These are phyloP conservation scores for Salvia splendens DNA, from an alignment of 257 asterid genomes.

Conservation along the genomic window DNA sequence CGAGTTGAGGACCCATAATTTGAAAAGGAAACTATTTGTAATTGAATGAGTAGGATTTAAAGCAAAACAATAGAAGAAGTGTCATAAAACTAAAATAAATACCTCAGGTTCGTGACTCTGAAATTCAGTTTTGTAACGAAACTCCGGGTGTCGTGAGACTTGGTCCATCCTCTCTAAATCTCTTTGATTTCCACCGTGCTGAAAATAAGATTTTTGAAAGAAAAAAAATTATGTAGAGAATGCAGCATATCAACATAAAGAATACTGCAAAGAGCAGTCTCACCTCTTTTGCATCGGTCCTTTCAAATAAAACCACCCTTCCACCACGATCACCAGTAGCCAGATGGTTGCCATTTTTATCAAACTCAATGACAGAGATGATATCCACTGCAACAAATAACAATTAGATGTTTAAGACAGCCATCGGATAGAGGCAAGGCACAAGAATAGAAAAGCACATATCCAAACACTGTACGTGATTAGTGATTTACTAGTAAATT, in stretches of 20 bases:
- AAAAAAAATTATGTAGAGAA: constrained; percentile 22
- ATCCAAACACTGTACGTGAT: not conserved
- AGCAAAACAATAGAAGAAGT: too few relatives aligned
- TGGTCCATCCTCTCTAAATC: constrained; percentile 81
- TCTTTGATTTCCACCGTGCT: constrained; percentile 80
- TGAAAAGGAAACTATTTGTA: constrained; percentile 10
- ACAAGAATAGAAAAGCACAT: constrained; percentile 15
- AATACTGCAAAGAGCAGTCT: constrained; percentile 26
- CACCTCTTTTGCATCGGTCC: constrained; percentile 76
- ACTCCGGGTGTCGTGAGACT: constrained; percentile 83
- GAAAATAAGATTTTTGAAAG: constrained; percentile 16
- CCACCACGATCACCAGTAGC: constrained; percentile 97
- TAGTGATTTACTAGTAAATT: not conserved
- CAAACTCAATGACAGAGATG: constrained; percentile 84
- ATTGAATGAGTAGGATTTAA: too few relatives aligned
- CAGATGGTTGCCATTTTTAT: constrained; percentile 75
- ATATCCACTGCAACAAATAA: constrained; percentile 64
- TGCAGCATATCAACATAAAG: constrained; percentile 14
- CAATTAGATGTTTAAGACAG: not conserved
- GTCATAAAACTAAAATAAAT: constrained; percentile 24
- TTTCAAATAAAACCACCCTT: constrained; percentile 83
- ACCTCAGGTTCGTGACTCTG: constrained; percentile 99
- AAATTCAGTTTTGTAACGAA: constrained; percentile 94
- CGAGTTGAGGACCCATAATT: constrained; percentile 11
- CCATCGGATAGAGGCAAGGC: constrained; percentile 6